Percentiles rank a stretch among this genome's conserved stretches.
phyloP scores from a whole-genome alignment of 2,329 filamentous ascomycete genomes.

The Fusarium anthophilum region DNA sequence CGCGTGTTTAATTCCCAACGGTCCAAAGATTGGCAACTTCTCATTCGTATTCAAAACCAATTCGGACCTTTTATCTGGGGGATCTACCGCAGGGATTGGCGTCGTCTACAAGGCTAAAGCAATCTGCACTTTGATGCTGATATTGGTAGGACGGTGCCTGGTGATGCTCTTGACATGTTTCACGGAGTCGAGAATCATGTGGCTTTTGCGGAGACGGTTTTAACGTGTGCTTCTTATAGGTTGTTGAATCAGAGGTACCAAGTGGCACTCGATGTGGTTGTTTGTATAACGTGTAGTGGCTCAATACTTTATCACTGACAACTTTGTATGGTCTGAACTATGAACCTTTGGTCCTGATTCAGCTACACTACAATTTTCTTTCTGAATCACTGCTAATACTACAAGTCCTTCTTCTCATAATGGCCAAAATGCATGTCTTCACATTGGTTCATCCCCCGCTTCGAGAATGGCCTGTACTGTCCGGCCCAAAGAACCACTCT shows the following conservation, averaged over 20 bases:
- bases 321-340: no score
- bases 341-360: neutral
- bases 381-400: neutral
- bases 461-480: neutral
- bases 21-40: neutral
- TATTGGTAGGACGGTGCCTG: neutral
- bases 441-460: neutral
- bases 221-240: neutral
- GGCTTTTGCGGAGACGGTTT: neutral
- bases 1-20: neutral
- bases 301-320: neutral
- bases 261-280: neutral
- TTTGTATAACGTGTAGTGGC: neutral
- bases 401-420: rapidly evolving
- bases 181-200: neutral
- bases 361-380: no score
- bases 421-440: no score
- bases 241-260: neutral
- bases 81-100: neutral
- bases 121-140: neutral
- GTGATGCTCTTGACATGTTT: neutral
- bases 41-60: neutral
- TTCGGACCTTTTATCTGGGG: neutral
- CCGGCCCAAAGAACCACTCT: neutral
- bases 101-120: neutral